Conservation (phyloP, 1,284 basidiomycete genomes). For the Fomitopsis betulina region DNA sequence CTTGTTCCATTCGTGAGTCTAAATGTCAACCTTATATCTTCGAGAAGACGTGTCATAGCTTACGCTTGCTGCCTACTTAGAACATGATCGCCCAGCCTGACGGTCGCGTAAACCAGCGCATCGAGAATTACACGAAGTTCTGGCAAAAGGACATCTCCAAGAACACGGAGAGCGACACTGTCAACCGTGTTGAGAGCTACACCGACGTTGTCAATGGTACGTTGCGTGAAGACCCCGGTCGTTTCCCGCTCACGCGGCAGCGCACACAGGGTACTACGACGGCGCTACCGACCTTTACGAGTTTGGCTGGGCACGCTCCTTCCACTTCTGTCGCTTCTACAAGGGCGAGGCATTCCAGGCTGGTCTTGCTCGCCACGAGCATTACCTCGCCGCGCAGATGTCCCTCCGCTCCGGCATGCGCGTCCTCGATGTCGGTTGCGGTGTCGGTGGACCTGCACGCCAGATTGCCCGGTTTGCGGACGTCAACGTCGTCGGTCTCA, state of each 20-base stretch:
- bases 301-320: conserved; percentile 90
- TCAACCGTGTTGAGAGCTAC: conserved; percentile 81
- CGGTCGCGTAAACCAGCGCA: conserved; percentile 78
- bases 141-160: conserved; percentile 86
- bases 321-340: conserved; percentile 99
- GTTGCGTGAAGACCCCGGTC: conserved; percentile 11
- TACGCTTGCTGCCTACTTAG: background rate
- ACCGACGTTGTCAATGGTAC: conserved; percentile 92
- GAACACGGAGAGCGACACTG: conserved; percentile 67
- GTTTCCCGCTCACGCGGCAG: background rate
- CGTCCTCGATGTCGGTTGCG: conserved; percentile 97
- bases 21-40: too few relatives aligned
- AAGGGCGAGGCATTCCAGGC: conserved; percentile 87
- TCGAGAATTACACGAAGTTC: conserved; percentile 90
- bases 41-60: too few relatives aligned
- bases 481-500: conserved; percentile 83
- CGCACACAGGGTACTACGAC: conserved; percentile 82
- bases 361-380: conserved; percentile 93
- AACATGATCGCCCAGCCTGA: conserved; percentile 37
- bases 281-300: conserved; percentile 97
- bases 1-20: background rate
- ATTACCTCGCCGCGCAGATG: conserved; percentile 92
- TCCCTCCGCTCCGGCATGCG: conserved; percentile 84
- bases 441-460: conserved; percentile 94
- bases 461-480: conserved; percentile 94